Evolutionary conservation across 495 filamentous ascomycete genomes (phyloP), one percentile per base, ranked within the genome.

Genomic region (Penicillium antarcticum): DNA sequence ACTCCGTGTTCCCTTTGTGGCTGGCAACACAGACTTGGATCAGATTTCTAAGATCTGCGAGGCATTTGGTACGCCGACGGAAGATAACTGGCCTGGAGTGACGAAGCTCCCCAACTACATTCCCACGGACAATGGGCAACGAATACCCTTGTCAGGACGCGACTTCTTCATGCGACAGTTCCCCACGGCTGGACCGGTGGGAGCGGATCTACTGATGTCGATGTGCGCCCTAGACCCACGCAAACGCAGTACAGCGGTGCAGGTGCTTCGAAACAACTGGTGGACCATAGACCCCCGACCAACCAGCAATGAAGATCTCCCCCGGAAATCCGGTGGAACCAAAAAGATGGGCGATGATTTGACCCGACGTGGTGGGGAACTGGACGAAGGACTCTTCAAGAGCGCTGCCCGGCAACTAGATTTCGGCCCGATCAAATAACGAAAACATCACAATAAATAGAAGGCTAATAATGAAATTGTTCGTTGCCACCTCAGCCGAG

Each of bases 11-110:
- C 89, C 92, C 0, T 95, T 86, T 53, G 75, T 96, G 18, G 80
- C 89, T 0, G 88, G 88, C 0, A 86, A 88, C 58, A 85, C 87
- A 0, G 92, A 97, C 53, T 77, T 96, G 58, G 74, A 87, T 54
- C 87, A 91, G 65, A 80, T 96, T 34, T 68, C 79, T 24, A 77
- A 92, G 48, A 95, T 97, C 54, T 89, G 84, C 61, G 81, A 89
- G 56, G 83, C 84, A 7, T 83, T 97, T 53, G 95, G 95, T 18
- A 96, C 91, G 0, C 94, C 94, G 4, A 92, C 85, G 1, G 95
- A 99, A 65, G 87, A 89, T 5, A 92, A 91, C 61, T 99, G 95
- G 95, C 91, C 94, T 0, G 94, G 92, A 9, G 94, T 97, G 4
- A 84, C 85, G 2, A 80, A 80, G 55, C 72, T 99, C 17, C 83